A percentile compares a stretch with the other conserved stretches of the same genome.
Conservation (phyloP, 2,329 filamentous ascomycete species). For the Aspergillus sp. region DNA sequence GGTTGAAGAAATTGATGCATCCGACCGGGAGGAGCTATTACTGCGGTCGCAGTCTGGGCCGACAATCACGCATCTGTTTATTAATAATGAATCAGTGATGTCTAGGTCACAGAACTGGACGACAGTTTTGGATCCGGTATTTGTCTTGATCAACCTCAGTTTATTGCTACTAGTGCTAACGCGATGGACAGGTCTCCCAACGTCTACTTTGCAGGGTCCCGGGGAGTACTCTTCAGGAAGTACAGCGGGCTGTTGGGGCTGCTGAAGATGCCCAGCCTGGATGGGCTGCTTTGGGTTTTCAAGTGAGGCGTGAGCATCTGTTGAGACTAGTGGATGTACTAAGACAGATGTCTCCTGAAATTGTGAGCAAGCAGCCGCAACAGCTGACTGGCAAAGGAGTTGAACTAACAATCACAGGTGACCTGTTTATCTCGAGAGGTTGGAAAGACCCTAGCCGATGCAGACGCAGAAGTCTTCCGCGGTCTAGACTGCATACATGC, state of each 20-base stretch:
- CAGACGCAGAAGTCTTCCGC: conserved; percentile 28
- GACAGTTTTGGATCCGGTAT: conserved; percentile 28
- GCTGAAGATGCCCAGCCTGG: conserved; percentile 25
- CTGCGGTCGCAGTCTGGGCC: conserved; percentile 22
- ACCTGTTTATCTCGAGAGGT: conserved; percentile 23
- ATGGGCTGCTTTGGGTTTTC: conserved; percentile 23
- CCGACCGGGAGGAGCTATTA: neutral
- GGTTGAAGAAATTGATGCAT: neutral
- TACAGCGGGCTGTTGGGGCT: conserved; percentile 24
- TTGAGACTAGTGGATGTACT: conserved; percentile 23
- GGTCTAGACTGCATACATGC: conserved; percentile 30
- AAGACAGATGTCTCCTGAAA: conserved; percentile 19
- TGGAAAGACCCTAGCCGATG: conserved; percentile 30
- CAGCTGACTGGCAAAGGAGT: neutral
- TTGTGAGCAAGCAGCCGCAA: conserved; percentile 2
- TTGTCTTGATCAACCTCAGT: neutral
- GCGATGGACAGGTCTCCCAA: conserved; percentile 19
- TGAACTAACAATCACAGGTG: conserved; percentile 10
- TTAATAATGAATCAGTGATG: conserved; percentile 27
- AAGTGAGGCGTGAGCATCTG: conserved; percentile 21
- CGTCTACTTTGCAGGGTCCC: conserved; percentile 25
- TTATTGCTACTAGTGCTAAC: neutral
- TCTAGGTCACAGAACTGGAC: conserved; percentile 27
- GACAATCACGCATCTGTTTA: conserved; percentile 22
- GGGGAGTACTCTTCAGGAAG: conserved; percentile 22